Percentiles rank a stretch among this genome's conserved stretches.
Evolutionary conservation across 257 asterid genomes (phyloP).

Genomic region (Solanum bukasovii): DNA sequence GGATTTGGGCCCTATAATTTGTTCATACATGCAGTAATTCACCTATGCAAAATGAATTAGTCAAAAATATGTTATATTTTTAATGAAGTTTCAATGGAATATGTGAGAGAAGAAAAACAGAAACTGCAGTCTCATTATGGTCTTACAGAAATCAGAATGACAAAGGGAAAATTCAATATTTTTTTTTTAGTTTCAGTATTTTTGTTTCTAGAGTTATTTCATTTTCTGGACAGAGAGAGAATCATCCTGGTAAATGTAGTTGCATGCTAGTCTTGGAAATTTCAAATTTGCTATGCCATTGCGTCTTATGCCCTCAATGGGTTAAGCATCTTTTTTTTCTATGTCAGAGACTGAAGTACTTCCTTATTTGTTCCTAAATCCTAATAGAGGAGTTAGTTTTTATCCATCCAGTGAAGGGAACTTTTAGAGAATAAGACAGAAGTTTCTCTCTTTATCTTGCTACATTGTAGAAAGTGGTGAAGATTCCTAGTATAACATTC

Average conservation of each 20-base stretch:
- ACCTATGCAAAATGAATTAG: not conserved
- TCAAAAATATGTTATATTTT: not conserved
- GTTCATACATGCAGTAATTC: not conserved
- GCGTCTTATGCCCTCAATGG: not conserved
- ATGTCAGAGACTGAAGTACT: not conserved
- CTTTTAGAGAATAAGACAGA: not conserved
- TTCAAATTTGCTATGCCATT: not conserved
- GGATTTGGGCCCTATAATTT: not conserved
- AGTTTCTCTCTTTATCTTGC: not conserved
- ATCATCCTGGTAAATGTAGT: not conserved
- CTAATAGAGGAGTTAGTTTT: not conserved
- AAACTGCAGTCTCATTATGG: not conserved
- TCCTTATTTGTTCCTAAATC: not conserved
- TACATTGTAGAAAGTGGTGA: not conserved
- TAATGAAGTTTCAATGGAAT: not conserved
- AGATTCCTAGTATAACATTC: not conserved
- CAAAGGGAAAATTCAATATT: not conserved
- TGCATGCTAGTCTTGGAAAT: not conserved
- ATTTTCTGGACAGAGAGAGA: not conserved
- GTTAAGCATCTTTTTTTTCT: not conserved
- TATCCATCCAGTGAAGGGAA: not conserved
- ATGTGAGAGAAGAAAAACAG: not conserved
- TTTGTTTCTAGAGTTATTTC: not conserved
- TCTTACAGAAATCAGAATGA: not conserved
- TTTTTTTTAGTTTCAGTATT: not conserved